Conservation (phyloP, 2,329 filamentous ascomycete species). For the Ophiostoma australiae region DNA sequence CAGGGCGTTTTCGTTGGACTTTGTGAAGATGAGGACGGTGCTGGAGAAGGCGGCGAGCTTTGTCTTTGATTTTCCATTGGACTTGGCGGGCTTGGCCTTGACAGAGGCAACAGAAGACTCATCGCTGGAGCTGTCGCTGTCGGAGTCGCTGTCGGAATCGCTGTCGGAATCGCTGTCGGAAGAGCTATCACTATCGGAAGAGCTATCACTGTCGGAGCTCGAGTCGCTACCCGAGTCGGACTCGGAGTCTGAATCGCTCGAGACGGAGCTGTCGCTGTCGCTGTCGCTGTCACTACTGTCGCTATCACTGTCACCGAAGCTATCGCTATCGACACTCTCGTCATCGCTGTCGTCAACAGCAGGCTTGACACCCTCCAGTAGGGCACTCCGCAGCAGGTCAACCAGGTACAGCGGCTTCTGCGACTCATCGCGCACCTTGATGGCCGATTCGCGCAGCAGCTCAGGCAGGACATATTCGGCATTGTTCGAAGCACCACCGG, state of each 20-base stretch:
- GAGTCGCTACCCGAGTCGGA: slow-evolving; percentile 10
- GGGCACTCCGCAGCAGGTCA: slow-evolving; percentile 59
- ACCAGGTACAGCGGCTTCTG: slow-evolving; percentile 83
- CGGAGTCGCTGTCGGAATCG: background rate
- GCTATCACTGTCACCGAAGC: slow-evolving; percentile 17
- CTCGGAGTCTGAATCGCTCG: background rate
- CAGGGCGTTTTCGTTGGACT: slow-evolving; percentile 82
- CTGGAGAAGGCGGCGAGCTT: slow-evolving; percentile 33
- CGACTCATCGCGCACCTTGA: slow-evolving; percentile 63
- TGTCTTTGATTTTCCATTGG: background rate
- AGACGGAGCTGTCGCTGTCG: background rate
- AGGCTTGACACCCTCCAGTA: slow-evolving; percentile 36
- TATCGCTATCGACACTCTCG: slow-evolving; percentile 18
- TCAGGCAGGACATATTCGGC: slow-evolving; percentile 52
- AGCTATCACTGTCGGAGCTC: slow-evolving; percentile 8
- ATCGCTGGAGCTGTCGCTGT: background rate
- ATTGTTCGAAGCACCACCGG: slow-evolving; percentile 20
- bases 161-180: background rate
- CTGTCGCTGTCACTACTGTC: slow-evolving; percentile 30
- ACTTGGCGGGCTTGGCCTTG: background rate
- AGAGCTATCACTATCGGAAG: slow-evolving; percentile 14
- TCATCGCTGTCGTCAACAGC: background rate
- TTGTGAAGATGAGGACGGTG: slow-evolving; percentile 75
- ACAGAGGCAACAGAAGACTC: background rate
- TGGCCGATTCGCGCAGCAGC: slow-evolving; percentile 58